phyloP scores from a whole-genome alignment of 345 rosid species.

The Combretum micranthum region DNA sequence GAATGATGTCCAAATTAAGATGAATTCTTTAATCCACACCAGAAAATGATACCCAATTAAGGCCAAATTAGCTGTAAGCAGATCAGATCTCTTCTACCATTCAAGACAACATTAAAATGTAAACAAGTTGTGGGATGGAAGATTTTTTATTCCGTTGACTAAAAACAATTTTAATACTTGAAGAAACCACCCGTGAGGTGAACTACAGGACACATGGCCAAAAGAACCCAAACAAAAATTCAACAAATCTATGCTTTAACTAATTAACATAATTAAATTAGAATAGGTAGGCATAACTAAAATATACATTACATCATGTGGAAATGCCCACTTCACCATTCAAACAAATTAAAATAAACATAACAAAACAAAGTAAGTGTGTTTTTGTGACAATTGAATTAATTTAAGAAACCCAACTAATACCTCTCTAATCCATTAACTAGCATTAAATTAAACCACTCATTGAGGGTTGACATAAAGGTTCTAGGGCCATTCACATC shows the following conservation, averaged over 20 bases:
- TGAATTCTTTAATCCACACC: too few relatives aligned
- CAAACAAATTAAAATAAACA: not conserved
- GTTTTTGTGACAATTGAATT: too few relatives aligned
- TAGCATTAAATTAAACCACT: not conserved
- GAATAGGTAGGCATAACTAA: too few relatives aligned
- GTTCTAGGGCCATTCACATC: too few relatives aligned
- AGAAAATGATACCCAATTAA: not conserved
- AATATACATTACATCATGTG: not conserved
- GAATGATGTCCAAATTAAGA: too few relatives aligned
- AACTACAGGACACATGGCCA: constrained; percentile 1
- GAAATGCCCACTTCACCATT: not conserved
- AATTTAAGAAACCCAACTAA: not conserved
- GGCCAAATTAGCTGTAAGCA: not conserved
- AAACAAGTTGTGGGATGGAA: not conserved
- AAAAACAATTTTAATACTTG: not conserved
- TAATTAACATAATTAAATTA: too few relatives aligned
- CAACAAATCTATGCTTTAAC: not conserved
- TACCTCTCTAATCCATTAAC: not conserved
- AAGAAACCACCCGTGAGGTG: constrained; percentile 5
- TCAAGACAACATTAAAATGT: not conserved
- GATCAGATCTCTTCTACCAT: not conserved
- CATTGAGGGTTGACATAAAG: constrained; percentile 1
- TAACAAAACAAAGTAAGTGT: too few relatives aligned
- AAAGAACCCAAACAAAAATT: not conserved
- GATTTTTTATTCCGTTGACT: not conserved